These are phyloP conservation scores for Coemansia sp. DNA, from an alignment of 192 early-diverging fungal species.

Conservation along the genomic window DNA sequence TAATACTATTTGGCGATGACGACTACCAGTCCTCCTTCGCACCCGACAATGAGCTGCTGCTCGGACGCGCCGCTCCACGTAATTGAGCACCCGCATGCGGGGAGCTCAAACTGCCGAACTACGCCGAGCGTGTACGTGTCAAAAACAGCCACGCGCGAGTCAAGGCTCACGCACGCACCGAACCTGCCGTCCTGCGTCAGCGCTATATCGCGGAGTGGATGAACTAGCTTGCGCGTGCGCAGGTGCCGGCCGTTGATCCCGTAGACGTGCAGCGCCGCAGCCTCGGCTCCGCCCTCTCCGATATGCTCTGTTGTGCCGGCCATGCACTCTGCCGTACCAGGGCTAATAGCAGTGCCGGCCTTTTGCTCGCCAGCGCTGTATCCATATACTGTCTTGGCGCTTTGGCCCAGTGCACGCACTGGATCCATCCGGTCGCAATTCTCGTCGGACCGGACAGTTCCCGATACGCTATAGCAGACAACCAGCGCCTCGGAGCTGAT, in stretches of 20 bases:
- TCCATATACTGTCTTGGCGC: not conserved
- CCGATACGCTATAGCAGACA: constrained; percentile 35
- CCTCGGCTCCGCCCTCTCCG: constrained; percentile 16
- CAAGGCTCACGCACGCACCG: constrained; percentile 31
- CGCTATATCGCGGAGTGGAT: constrained; percentile 33
- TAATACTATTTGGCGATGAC: constrained; percentile 13
- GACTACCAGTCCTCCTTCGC: constrained; percentile 29
- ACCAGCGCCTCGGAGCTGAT: constrained; percentile 26
- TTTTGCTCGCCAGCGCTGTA: not conserved
- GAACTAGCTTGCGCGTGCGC: constrained; percentile 38
- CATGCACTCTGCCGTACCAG: no score
- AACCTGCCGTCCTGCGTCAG: constrained; percentile 29
- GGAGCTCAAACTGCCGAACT: constrained; percentile 43
- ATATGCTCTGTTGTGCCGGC: no score
- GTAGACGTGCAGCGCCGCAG: constrained; percentile 33
- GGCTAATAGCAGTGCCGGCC: no score
- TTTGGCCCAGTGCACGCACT: constrained; percentile 6
- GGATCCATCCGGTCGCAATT: constrained; percentile 26
- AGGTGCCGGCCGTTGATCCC: constrained; percentile 32
- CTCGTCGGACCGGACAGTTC: not conserved
- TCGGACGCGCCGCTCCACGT: constrained; percentile 29
- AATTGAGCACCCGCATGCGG: constrained; percentile 32
- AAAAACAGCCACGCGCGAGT: constrained; percentile 39
- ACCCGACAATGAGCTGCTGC: constrained; percentile 36
- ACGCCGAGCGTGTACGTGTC: constrained; percentile 21